These are phyloP conservation scores for Aspergillus caelatus DNA, from an alignment of 2,329 filamentous ascomycete genomes.

Conservation along the genomic window DNA sequence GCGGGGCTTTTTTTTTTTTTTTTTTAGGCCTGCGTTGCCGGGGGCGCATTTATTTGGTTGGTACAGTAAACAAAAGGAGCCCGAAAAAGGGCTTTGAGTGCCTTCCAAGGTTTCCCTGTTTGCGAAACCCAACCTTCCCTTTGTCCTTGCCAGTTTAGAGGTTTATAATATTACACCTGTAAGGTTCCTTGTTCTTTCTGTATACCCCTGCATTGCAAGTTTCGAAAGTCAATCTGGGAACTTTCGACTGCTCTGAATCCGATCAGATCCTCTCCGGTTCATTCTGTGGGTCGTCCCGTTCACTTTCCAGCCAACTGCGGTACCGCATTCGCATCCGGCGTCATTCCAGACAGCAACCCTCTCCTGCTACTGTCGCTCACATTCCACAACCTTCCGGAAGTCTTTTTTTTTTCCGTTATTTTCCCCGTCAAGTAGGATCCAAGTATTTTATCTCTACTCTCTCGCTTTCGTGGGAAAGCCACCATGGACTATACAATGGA, in stretches of 20 bases:
- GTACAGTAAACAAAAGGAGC: constrained; percentile 22
- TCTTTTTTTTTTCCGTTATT: constrained; percentile 13
- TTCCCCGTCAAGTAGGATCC: constrained; percentile 2
- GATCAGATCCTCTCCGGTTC: constrained; percentile 24
- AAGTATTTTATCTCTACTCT: constrained; percentile 1
- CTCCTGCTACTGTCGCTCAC: constrained; percentile 23
- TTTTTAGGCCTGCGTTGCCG: constrained; percentile 19
- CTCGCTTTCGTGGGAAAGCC: constrained; percentile 11
- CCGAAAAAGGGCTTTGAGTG: not conserved
- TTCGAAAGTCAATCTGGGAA: constrained; percentile 5
- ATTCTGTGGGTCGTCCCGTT: constrained; percentile 22
- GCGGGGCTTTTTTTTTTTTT: constrained; percentile 7
- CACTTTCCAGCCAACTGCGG: constrained; percentile 22
- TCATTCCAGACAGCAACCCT: constrained; percentile 38
- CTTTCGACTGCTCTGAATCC: constrained; percentile 19
- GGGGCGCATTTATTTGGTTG: constrained; percentile 7
- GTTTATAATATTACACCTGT: not conserved
- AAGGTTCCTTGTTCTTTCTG: not conserved
- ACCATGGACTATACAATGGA: constrained; percentile 60
- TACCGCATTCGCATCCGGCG: constrained; percentile 32
- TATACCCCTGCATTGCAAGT: constrained; percentile 4
- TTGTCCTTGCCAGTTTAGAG: constrained; percentile 1
- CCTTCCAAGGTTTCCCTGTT: constrained; percentile 2
- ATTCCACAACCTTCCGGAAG: constrained; percentile 24
- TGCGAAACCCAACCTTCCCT: not conserved